Conservation (phyloP, 495 filamentous ascomycete genomes). For the Astrothelium macrocarpum region DNA sequence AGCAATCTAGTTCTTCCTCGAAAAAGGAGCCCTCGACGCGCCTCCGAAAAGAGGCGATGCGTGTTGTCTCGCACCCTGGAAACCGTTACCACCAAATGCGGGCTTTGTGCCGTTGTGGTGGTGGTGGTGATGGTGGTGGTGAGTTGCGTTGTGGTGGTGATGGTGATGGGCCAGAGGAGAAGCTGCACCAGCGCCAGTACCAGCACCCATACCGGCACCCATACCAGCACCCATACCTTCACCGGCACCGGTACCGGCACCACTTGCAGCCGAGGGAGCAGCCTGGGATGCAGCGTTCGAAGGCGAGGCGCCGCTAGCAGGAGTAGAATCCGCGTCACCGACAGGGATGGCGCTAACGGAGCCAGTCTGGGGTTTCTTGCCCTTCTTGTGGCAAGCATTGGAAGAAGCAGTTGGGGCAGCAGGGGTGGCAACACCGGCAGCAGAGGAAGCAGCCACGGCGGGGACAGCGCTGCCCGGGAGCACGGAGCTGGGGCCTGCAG, state of each 20-base stretch:
- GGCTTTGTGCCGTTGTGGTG: background rate
- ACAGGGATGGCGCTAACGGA: background rate
- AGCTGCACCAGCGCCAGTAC: background rate
- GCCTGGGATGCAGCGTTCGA: background rate
- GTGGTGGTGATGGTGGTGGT: background rate
- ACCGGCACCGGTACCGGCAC: background rate
- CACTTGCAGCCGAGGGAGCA: background rate
- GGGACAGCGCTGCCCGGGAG: conserved; percentile 1
- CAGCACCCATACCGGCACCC: background rate
- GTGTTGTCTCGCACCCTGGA: background rate
- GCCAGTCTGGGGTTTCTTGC: background rate
- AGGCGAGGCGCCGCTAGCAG: background rate
- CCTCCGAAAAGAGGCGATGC: background rate
- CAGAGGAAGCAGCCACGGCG: background rate
- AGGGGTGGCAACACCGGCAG: background rate
- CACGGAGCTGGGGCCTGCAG: background rate
- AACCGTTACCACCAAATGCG: background rate
- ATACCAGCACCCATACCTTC: background rate
- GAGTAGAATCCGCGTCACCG: background rate
- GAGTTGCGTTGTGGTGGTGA: conserved; percentile 1
- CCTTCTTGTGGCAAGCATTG: background rate
- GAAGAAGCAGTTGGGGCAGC: background rate
- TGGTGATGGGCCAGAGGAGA: background rate
- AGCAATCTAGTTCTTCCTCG: background rate
- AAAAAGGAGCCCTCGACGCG: background rate